Evolutionary conservation across 169 alveolate species (phyloP).

Genomic region (Eimeria maxima): DNA sequence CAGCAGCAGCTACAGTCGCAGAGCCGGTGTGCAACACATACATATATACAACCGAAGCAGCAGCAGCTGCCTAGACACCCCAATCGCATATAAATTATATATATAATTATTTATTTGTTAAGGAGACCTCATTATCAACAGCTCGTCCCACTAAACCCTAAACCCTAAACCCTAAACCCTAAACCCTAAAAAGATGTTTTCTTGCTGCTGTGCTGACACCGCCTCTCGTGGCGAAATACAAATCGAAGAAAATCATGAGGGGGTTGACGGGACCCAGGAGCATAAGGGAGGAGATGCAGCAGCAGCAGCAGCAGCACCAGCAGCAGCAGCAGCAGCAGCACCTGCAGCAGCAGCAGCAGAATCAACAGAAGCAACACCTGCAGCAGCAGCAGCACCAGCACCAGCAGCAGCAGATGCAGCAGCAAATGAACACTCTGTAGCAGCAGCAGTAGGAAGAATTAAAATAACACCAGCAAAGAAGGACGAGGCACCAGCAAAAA

Average conservation of each 20-base stretch:
- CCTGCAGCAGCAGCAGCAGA: background rate
- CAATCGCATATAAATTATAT: background rate
- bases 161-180: constrained; percentile 34
- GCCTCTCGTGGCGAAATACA: constrained; percentile 2
- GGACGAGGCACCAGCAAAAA: constrained; percentile 15
- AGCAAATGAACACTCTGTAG: constrained; percentile 4
- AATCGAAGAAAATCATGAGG: background rate
- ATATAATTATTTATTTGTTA: no score
- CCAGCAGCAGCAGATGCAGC: background rate
- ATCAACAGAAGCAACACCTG: background rate
- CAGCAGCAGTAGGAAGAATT: background rate
- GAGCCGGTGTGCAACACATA: background rate
- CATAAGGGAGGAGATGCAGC: background rate
- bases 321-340: constrained; percentile 27
- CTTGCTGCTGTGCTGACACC: constrained; percentile 61
- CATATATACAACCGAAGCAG: background rate
- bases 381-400: constrained; percentile 18
- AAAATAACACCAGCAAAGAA: background rate
- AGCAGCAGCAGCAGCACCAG: constrained; percentile 33
- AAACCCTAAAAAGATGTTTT: constrained; percentile 8
- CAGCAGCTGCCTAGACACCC: no score
- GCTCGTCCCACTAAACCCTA: constrained; percentile 1
- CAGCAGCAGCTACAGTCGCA: background rate
- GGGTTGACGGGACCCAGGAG: constrained; percentile 1
- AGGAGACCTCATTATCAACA: background rate